Base-by-base conservation (phyloP, 495 filamentous ascomycete species). In the Achaetomiella virescens region DNA sequence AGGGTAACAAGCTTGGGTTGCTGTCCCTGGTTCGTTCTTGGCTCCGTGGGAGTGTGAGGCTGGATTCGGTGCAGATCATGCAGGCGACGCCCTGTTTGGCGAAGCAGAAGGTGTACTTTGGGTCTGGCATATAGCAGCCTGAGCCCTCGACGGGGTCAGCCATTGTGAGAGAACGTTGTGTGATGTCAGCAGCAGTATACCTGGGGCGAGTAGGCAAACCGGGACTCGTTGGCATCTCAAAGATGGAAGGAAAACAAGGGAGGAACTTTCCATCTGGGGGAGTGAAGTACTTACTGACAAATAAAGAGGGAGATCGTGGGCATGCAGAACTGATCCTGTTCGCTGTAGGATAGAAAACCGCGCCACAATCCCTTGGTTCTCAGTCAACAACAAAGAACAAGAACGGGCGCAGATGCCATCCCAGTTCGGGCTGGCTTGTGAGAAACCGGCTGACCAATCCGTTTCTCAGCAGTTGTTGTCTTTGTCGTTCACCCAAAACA, bases 1-100 rank as follows among this genome's bases (percentile, higher is more conserved):
- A 65, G 0, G 60, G 59, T 1, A 65, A 24, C 2, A 65, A n/a
- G 3, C 35, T 17, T 1, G 57, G 47, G 12, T 48, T 31, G 11
- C 10, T 12, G 7, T 55, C 54, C 8, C 41, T 17, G 10, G 15
- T 10, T 2, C 36, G 21, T 11, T 25, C 8, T 21, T 6, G 38
- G 25, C 22, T 6, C 7, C 15, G 3, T 29, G 31, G 31, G 31
- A 54, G 27, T 18, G 6, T 21, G 3, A 57, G 62, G 6, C 42
- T 10, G 18, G 49, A 9, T 3, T 48, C 37, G 9, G 18, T 7
- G 53, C 61, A 63, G 38, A 63, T 60, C 9, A 24, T 7, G 40
- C 61, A 63, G 24, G 6, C 20, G 37, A 54, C 37, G n/a, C 10
- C 1, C 14, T 10, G 4, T 27, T 18, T 43, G 6, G 27, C 27